A percentile compares a stretch with the other conserved stretches of the same genome.
Evolutionary conservation across 768 basidiomycete genomes (phyloP).

Genomic region (Pisolithus sp.): DNA sequence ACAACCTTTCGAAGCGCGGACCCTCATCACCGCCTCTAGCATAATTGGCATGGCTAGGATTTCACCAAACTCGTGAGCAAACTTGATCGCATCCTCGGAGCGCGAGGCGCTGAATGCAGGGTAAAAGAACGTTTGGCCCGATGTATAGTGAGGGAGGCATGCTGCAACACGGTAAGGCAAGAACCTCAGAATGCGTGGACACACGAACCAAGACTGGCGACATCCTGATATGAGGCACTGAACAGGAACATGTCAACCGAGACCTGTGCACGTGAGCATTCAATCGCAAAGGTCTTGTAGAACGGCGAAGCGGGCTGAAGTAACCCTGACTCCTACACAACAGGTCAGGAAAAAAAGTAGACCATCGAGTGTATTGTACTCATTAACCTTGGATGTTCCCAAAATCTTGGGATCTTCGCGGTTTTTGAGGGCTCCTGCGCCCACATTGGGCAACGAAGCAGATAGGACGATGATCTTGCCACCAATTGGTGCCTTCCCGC

Average conservation of each 20-base stretch:
- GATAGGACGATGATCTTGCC: conserved; percentile 90
- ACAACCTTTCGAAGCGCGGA: conserved; percentile 89
- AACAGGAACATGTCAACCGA: conserved; percentile 99
- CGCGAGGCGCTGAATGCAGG: conserved; percentile 95
- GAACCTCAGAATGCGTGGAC: background rate
- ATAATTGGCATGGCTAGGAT: conserved; percentile 92
- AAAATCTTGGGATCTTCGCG: conserved; percentile 95
- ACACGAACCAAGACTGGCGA: conserved; percentile 76
- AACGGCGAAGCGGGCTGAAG: conserved; percentile 91
- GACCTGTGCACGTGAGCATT: conserved; percentile 94
- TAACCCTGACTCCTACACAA: conserved; percentile 73
- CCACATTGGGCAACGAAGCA: conserved; percentile 79
- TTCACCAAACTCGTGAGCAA: conserved; percentile 94
- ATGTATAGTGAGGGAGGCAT: conserved; percentile 92
- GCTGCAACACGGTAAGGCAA: conserved; percentile 38
- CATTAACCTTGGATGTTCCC: conserved; percentile 81
- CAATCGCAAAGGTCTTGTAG: conserved; percentile 98
- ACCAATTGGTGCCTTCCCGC: conserved; percentile 73
- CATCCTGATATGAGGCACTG: conserved; percentile 88
- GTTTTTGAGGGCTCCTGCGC: conserved; percentile 89
- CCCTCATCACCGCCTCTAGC: conserved; percentile 95
- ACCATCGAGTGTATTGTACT: background rate
- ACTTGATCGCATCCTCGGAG: conserved; percentile 95
- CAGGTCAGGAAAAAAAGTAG: conserved; percentile 3
- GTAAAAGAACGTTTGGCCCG: conserved; percentile 97